phyloP scores from a whole-genome alignment of 495 filamentous ascomycete species.

The Penicillium maclennaniae region DNA sequence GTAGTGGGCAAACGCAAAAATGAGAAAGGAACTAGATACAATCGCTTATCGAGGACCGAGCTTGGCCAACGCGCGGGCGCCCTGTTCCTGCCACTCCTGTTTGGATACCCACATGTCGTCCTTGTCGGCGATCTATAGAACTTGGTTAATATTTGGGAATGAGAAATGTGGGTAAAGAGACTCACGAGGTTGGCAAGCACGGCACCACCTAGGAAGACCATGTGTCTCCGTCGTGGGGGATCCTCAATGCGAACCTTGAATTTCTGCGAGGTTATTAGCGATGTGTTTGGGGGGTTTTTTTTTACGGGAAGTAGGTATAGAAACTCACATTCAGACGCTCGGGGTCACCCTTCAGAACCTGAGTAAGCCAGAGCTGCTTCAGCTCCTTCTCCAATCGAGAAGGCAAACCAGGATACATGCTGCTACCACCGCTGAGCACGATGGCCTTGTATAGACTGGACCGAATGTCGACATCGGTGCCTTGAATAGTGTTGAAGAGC shows the following conservation, averaged over 20 bases:
- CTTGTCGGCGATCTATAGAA: slow-evolving; percentile 81
- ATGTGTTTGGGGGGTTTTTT: neutral
- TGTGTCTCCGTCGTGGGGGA: slow-evolving; percentile 90
- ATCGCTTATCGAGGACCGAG: slow-evolving; percentile 67
- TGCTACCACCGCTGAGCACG: slow-evolving; percentile 91
- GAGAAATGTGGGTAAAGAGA: slow-evolving; percentile 4
- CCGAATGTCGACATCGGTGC: slow-evolving; percentile 91
- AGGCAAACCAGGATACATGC: slow-evolving; percentile 97
- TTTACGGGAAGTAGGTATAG: no score
- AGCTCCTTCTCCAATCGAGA: slow-evolving; percentile 95
- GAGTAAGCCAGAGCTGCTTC: slow-evolving; percentile 96
- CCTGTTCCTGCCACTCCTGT: slow-evolving; percentile 94
- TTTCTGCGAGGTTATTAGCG: slow-evolving; percentile 57
- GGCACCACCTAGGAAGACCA: slow-evolving; percentile 97
- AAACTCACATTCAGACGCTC: slow-evolving; percentile 74
- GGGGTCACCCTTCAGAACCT: slow-evolving; percentile 82
- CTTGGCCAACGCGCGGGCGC: slow-evolving; percentile 80
- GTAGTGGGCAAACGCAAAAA: slow-evolving; percentile 20
- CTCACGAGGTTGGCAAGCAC: slow-evolving; percentile 90
- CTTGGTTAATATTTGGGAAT: slow-evolving; percentile 13
- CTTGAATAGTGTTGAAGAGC: slow-evolving; percentile 97
- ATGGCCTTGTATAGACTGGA: slow-evolving; percentile 93
- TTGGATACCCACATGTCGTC: slow-evolving; percentile 98
- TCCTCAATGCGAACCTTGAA: slow-evolving; percentile 99
- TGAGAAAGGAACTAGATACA: slow-evolving; percentile 22